Conservation (phyloP, 164 flowering plant genomes). For the Pachysandra terminalis region DNA sequence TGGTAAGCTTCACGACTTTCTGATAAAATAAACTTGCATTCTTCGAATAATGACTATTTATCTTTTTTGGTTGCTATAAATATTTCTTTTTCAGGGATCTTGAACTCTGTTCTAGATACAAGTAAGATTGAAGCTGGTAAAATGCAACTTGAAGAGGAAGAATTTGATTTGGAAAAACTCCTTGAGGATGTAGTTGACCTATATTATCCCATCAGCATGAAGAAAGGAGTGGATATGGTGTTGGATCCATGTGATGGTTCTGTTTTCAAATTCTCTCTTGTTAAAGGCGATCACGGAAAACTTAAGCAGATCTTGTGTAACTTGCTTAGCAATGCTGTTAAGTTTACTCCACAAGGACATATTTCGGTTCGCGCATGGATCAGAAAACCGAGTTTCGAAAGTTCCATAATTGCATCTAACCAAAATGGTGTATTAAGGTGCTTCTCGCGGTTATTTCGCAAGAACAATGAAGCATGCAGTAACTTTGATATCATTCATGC, state of each 20-base stretch:
- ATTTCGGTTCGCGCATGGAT: slow-evolving; percentile 62
- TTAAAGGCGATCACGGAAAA: slow-evolving; percentile 67
- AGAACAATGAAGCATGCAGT: slow-evolving; percentile 11
- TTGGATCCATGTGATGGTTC: slow-evolving; percentile 71
- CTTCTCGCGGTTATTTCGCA: slow-evolving; percentile 10
- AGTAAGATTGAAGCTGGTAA: slow-evolving; percentile 89
- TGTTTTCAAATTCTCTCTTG: slow-evolving; percentile 31
- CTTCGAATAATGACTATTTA: not conserved
- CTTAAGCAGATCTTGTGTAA: slow-evolving; percentile 66
- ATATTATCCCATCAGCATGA: slow-evolving; percentile 47
- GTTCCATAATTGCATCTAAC: slow-evolving; percentile 19
- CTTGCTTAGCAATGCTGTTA: slow-evolving; percentile 82
- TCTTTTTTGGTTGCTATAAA: not conserved
- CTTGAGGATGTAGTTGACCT: slow-evolving; percentile 73
- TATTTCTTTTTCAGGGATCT: slow-evolving; percentile 46
- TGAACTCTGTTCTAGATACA: slow-evolving; percentile 78
- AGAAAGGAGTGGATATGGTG: slow-evolving; percentile 73
- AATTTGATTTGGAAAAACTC: slow-evolving; percentile 54
- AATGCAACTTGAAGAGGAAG: slow-evolving; percentile 68
- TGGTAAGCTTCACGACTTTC: too few species aligned
- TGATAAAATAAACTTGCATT: too few species aligned
- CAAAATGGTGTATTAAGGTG: slow-evolving; percentile 6
- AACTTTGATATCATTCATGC: slow-evolving; percentile 14
- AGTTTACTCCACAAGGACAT: slow-evolving; percentile 75
- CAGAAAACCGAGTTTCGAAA: slow-evolving; percentile 40